These are phyloP conservation scores for Metschnikowia sp. DNA, from an alignment of 805 yeast genomes.

Conservation along the genomic window DNA sequence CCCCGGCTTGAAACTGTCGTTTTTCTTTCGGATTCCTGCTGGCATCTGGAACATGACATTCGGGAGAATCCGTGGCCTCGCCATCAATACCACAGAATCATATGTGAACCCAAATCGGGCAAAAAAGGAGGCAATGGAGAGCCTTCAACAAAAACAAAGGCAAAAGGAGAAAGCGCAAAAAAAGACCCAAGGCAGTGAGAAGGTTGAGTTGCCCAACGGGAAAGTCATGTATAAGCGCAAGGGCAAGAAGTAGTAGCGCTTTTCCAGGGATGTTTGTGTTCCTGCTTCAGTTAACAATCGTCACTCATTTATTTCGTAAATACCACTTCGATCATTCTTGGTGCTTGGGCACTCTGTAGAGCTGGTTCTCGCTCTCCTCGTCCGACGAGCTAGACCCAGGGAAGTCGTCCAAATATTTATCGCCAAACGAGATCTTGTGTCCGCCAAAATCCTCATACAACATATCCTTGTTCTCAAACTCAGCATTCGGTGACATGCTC, in stretches of 20 bases:
- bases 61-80: conserved; percentile 31
- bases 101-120: conserved; percentile 15
- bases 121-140: conserved; percentile 7
- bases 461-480: conserved; percentile 17
- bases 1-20: conserved; percentile 50
- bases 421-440: conserved; percentile 19
- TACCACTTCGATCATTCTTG: conserved; percentile 16
- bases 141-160: conserved; percentile 10
- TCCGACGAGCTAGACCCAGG: conserved; percentile 46
- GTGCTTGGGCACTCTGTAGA: conserved; percentile 42
- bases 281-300: background rate
- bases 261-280: background rate
- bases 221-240: conserved; percentile 43
- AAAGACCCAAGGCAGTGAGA: conserved; percentile 45
- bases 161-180: conserved; percentile 32
- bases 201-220: conserved; percentile 57
- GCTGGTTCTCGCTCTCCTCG: conserved; percentile 32
- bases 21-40: conserved; percentile 41
- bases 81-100: conserved; percentile 18
- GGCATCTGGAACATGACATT: conserved; percentile 43
- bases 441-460: conserved; percentile 27
- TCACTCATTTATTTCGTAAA: conserved; percentile 4
- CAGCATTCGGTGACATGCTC: conserved; percentile 32
- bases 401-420: conserved; percentile 34
- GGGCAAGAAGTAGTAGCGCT: conserved; percentile 4